Base-by-base conservation (phyloP, 495 filamentous ascomycete genomes). In the Terfezia claveryi region DNA sequence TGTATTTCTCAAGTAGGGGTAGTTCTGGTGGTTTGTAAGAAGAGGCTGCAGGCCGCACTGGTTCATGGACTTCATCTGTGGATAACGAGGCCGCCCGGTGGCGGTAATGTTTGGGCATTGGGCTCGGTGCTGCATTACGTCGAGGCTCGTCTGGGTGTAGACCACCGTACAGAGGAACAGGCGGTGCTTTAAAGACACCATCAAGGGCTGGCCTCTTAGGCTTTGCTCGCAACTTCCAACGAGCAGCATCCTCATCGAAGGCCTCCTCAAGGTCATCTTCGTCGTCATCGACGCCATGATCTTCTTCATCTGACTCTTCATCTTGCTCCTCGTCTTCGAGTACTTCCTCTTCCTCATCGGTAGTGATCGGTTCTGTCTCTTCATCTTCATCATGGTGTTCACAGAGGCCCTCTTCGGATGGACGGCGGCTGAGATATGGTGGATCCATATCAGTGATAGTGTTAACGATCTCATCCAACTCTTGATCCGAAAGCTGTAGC, bases 11-110 rank as follows among this genome's bases (percentile, higher is more conserved):
- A 56, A 56, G 16, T 53, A 56, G 16, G 58, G 56, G 36, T 23
- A 38, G 38, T 36, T 37, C 16, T 54, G 56, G 37, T 57, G 50
- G 36, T 54, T 57, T 27, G 54, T 55, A 49, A 50, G 59, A 2
- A 50, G 59, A 2, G 54, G 56, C 8, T 37, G 17, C 41, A 46
- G 41, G 41, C 3, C 41, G 41, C 41, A 46, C 17, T 14, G 12
- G 54, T 51, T 56, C 58, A 14, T 44, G 38, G 16, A 59, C 61
- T 38, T 58, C 60, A 36, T 65, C 63, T 2, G 63, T 36, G 11
- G 63, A 65, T 36, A 65, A 65, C 10, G 59, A 60, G 8, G 59
- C 57, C n/a, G 62, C 56, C 32, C 55, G 59, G 49, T 60, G 63
- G 16, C 44, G 50, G 49, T 44, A 62, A 36, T 38, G 62, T 10